Base-by-base conservation (phyloP, 1,139 yeast genomes). In the Taphrina deformans region DNA sequence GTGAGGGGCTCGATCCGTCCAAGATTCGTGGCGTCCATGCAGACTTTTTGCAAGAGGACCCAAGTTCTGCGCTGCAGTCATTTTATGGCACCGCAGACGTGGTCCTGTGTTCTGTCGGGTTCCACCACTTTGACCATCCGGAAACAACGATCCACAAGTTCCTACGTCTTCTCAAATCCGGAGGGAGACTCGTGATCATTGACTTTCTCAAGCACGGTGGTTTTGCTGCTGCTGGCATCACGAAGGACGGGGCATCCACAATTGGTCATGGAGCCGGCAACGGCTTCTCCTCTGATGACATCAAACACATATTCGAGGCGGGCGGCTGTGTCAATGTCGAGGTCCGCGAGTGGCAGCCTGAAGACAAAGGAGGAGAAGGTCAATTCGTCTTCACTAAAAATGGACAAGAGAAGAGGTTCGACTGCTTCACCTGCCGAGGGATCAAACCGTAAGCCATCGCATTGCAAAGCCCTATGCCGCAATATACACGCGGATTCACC, bases 91-190 rank as follows among this genome's bases (percentile, higher is more conserved):
- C 50, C 23, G 50, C 41, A 3, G 61, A 56, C 21, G n/a, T 56
- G 18, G 35, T 56, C 23, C 18, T 56, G 16, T 46, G 44, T 16
- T 41, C 52, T 16, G 24, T 56, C 31, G 61, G 61, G 5, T 56
- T 56, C 14, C 61, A 56, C 29, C 61, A 56, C 52, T 56, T 56
- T 23, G 61, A 56, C 33, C 27, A 44, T 23, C 61, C 61, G 12
- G 61, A 21, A 3, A 44, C 50, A 26, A 18, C 41, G 23, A 56
- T 56, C 29, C 27, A 12, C 9, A 44, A 56, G 16, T 23, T 56
- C 21, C 12, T 56, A 12, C 10, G 14, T 12, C 33, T 45, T 1
- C 14, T 56, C 12, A 56, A 56, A 45, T 16, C 23, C 9, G 61
- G 61, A 21, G 61, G 61, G 23, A 18, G 61, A 3, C 52, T 56